These are phyloP conservation scores for Coemansia nantahalensis DNA, from an alignment of 192 early-diverging fungal genomes.

Conservation along the genomic window DNA sequence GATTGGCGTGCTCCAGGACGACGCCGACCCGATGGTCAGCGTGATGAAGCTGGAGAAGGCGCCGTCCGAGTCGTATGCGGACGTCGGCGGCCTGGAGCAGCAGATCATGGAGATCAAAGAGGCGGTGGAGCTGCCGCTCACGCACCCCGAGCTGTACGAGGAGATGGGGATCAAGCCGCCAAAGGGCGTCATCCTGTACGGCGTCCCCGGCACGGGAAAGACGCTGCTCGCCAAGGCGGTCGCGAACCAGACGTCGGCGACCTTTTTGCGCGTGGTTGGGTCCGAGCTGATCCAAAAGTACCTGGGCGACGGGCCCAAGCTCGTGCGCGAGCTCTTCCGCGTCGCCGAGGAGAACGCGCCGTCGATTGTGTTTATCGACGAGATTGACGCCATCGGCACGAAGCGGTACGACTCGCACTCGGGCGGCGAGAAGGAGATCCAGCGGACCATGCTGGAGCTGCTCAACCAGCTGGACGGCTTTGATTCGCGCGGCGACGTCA, in stretches of 20 bases:
- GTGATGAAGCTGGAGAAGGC: slow-evolving; percentile 99
- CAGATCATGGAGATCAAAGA: slow-evolving; percentile 99
- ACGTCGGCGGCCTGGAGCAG: slow-evolving; percentile 94
- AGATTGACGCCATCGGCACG: slow-evolving; percentile 97
- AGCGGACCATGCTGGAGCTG: slow-evolving; percentile 96
- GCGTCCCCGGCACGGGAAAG: slow-evolving; percentile 89
- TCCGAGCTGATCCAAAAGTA: slow-evolving; percentile 99
- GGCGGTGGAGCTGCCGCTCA: slow-evolving; percentile 95
- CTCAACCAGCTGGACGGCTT: slow-evolving; percentile 98
- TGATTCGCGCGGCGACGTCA: slow-evolving; percentile 92
- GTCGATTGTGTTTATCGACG: slow-evolving; percentile 99
- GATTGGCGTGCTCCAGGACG: slow-evolving; percentile 93
- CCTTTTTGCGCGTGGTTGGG: slow-evolving; percentile 96
- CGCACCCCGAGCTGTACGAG: slow-evolving; percentile 95
- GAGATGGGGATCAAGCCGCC: slow-evolving; percentile 99
- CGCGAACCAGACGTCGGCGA: slow-evolving; percentile 96
- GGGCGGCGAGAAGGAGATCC: slow-evolving; percentile 95
- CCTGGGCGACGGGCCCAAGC: slow-evolving; percentile 96
- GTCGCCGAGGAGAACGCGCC: slow-evolving; percentile 96
- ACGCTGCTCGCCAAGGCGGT: slow-evolving; percentile 97
- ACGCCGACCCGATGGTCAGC: slow-evolving; percentile 97
- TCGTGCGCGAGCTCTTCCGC: slow-evolving; percentile 96
- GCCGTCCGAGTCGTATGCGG: slow-evolving; percentile 97
- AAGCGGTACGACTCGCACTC: slow-evolving; percentile 96
- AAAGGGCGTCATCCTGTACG: slow-evolving; percentile 96